A percentile compares a stretch with the other conserved stretches of the same genome.
Conservation (phyloP, 202 grass and related monocot species). For the Tripidium arundinaceum region DNA sequence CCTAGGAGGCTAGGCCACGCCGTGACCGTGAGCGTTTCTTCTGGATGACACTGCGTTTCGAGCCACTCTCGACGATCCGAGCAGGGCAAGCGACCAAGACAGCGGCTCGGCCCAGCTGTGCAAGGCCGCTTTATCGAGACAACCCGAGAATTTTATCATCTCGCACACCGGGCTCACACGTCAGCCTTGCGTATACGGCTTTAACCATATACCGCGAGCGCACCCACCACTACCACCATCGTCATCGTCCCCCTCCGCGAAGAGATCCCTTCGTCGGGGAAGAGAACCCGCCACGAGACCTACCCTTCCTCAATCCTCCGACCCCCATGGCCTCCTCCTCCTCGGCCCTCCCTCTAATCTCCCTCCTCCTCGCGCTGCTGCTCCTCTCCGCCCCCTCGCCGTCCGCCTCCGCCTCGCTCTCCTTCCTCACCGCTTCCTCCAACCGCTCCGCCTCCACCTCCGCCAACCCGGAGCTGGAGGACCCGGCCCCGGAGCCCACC, state of each 20-base stretch:
- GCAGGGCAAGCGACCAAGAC: background rate
- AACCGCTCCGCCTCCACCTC: slow-evolving; percentile 21
- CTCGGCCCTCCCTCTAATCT: slow-evolving; percentile 1
- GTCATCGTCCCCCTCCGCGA: slow-evolving; percentile 12
- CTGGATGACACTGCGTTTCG: background rate
- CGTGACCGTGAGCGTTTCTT: background rate
- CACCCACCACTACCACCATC: background rate
- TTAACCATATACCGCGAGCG: slow-evolving; percentile 10
- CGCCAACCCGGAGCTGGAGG: background rate
- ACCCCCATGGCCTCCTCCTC: slow-evolving; percentile 24
- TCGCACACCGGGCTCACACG: background rate
- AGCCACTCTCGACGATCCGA: background rate
- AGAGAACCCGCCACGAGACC: slow-evolving; percentile 1
- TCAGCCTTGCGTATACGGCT: slow-evolving; percentile 6
- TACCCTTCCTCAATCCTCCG: slow-evolving; percentile 19
- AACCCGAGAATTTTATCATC: background rate
- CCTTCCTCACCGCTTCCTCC: slow-evolving; percentile 31
- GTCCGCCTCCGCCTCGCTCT: slow-evolving; percentile 34
- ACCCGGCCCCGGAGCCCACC: slow-evolving; percentile 13
- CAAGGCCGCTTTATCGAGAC: background rate
- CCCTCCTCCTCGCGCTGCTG: slow-evolving; percentile 16
- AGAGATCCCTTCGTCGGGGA: slow-evolving; percentile 20
- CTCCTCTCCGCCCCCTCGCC: slow-evolving; percentile 28
- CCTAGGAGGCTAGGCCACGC: too few relatives aligned
- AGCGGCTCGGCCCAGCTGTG: background rate